These are phyloP conservation scores for Diaporthe destruens DNA, from an alignment of 2,329 filamentous ascomycete species.

Conservation along the genomic window DNA sequence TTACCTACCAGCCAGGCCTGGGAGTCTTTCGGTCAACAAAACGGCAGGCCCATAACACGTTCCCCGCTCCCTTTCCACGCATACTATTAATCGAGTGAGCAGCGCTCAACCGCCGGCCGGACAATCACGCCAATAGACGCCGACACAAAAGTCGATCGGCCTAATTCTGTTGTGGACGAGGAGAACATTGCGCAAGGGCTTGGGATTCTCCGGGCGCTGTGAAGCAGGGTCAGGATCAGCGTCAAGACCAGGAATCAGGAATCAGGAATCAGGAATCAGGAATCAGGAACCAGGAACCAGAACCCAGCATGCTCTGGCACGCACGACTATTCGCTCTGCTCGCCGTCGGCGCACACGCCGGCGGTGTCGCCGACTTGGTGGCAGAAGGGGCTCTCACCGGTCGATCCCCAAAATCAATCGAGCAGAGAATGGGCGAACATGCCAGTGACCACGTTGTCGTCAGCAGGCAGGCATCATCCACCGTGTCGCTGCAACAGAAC, in stretches of 20 bases:
- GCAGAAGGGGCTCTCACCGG: constrained; percentile 45
- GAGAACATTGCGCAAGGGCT: neutral
- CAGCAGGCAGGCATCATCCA: constrained; percentile 45
- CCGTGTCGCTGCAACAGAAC: constrained; percentile 55
- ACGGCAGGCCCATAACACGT: constrained; percentile 37
- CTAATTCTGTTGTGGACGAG: constrained; percentile 8
- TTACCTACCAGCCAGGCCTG: neutral
- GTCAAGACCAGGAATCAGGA: constrained; percentile 44
- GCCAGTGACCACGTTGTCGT: constrained; percentile 43
- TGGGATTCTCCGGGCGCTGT: constrained; percentile 21
- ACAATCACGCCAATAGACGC: constrained; percentile 1
- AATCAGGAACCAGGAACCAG: constrained; percentile 39
- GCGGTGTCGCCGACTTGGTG: constrained; percentile 49
- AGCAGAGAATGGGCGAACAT: constrained; percentile 49
- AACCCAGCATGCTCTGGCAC: constrained; percentile 51
- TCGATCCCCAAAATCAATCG: constrained; percentile 45
- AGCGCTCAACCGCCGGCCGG: constrained; percentile 38
- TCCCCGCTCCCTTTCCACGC: neutral
- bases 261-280: constrained; percentile 35
- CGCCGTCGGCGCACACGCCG: constrained; percentile 53
- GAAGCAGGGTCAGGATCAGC: neutral
- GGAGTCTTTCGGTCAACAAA: constrained; percentile 9
- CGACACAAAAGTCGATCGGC: constrained; percentile 2
- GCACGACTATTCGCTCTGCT: constrained; percentile 51
- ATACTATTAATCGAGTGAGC: neutral